A percentile compares a stretch with the other conserved stretches of the same genome.
Evolutionary conservation across 805 yeast genomes (phyloP).

Genomic region (Lipomyces sp.): DNA sequence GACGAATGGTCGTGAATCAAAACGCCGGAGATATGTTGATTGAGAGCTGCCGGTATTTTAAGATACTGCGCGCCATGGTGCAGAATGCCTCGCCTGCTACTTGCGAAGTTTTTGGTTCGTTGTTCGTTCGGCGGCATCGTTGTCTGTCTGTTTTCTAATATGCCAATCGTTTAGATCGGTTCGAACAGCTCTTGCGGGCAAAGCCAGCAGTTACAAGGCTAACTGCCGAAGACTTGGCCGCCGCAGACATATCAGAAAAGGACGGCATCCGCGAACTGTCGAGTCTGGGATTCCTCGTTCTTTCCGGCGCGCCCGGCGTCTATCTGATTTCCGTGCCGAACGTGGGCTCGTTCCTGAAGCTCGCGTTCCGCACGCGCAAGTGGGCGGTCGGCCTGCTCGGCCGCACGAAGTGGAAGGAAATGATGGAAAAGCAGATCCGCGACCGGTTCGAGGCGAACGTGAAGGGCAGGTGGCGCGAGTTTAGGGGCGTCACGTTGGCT

Average conservation of each 20-base stretch:
- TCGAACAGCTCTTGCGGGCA: slow-evolving; percentile 30
- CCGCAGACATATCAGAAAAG: slow-evolving; percentile 23
- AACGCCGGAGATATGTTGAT: slow-evolving; percentile 38
- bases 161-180: slow-evolving; percentile 13
- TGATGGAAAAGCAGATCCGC: slow-evolving; percentile 37
- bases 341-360: slow-evolving; percentile 39
- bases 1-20: slow-evolving; percentile 35
- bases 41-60: slow-evolving; percentile 29
- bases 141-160: too few relatives aligned
- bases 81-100: neutral
- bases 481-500: slow-evolving; percentile 49
- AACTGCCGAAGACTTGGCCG: slow-evolving; percentile 30
- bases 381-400: slow-evolving; percentile 39
- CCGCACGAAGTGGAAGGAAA: slow-evolving; percentile 39
- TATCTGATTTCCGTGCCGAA: slow-evolving; percentile 39
- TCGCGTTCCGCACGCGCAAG: slow-evolving; percentile 35
- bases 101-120: slow-evolving; percentile 2
- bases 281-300: slow-evolving; percentile 38
- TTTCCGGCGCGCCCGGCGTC: slow-evolving; percentile 36
- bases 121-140: too few relatives aligned
- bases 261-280: slow-evolving; percentile 28
- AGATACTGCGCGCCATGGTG: neutral
- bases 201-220: slow-evolving; percentile 36
- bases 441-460: slow-evolving; percentile 35
- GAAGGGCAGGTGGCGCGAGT: slow-evolving; percentile 43